phyloP scores from a whole-genome alignment of 805 yeast species.

The Yarrowia osloensis region DNA sequence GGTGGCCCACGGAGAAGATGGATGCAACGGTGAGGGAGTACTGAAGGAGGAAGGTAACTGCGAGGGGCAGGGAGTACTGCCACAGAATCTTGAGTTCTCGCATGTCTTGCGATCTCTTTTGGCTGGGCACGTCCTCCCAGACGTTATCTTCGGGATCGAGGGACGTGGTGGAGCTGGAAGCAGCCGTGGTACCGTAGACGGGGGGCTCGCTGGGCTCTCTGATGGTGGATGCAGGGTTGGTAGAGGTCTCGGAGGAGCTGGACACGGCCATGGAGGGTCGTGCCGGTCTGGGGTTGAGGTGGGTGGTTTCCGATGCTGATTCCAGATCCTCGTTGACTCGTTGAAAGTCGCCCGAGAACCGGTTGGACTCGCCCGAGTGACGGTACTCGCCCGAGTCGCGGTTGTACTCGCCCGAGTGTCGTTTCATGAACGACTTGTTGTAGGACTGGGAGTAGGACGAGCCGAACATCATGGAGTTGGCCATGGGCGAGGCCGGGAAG shows the following conservation, averaged over 20 bases:
- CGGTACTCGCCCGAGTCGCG: conserved; percentile 14
- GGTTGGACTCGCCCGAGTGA: conserved; percentile 10
- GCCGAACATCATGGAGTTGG: conserved; percentile 31
- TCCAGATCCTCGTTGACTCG: conserved; percentile 23
- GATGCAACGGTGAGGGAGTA: conserved; percentile 75
- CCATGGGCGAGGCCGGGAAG: conserved; percentile 28
- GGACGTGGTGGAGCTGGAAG: not conserved
- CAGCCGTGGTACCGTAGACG: conserved; percentile 1
- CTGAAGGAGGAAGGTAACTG: conserved; percentile 69
- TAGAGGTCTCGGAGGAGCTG: not conserved
- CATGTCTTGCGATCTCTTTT: conserved; percentile 14
- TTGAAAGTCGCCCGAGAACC: conserved; percentile 16
- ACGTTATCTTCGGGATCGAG: conserved; percentile 8
- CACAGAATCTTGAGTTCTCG: conserved; percentile 17
- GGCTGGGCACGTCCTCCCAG: conserved; percentile 16
- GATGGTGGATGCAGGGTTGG: not conserved
- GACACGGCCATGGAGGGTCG: conserved; percentile 18
- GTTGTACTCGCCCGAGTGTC: conserved; percentile 23
- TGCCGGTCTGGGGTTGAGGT: conserved; percentile 17
- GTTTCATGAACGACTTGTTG: conserved; percentile 27
- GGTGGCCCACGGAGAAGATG: conserved; percentile 77
- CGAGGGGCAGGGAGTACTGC: conserved; percentile 52
- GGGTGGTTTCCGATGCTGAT: conserved; percentile 22
- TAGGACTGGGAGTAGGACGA: conserved; percentile 25
- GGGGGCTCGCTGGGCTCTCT: not conserved